Evolutionary conservation across 1,139 yeast species (phyloP), one percentile per base, ranked within the genome.

Genomic region (Geotrichum phurueaensis): DNA sequence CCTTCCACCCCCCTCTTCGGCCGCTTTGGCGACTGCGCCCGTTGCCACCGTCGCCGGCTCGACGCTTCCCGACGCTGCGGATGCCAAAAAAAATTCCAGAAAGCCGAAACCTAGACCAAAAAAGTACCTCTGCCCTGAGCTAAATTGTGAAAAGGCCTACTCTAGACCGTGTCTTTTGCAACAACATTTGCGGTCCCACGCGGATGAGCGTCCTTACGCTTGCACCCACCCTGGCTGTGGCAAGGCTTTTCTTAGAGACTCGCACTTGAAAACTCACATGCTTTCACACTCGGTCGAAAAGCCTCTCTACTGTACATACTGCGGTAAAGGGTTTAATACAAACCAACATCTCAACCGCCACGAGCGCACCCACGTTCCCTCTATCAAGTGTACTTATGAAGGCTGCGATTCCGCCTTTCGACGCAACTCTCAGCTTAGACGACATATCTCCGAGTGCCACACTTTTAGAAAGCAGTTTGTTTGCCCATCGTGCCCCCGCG

Each of bases 311-410:
- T 94, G 99, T 69, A 75, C 84, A 0, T 74, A 80, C 0, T 94
- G 99, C 72, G 86, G 86, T 1, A 90, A 90, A 71, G 96, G 97
- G 1, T 87, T 89, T 61, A 87, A 86, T 64, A 82, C 96, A 0
- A 74, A 75, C 56, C 99, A 94, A 74, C 98, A 92, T 71, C 76
- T 91, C 65, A 83, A 82, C 66, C 79, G 97, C 61, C 99, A 94
- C 71, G 92, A 79, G 65, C 78, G 82, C 29, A 86, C 96, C 13
- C 97, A 91, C 72, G 82, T 84, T 4, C 85, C 85, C 65, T 83
- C 92, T 0, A 86, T 85, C 69, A 68, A 71, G 51, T 89, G 97
- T 69, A 73, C 80, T 0, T 78, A 80, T 66, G 84, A 80, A 45
- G 82, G 79, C 1, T 94, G 98, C 70, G 65, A 69, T 0, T 89